Conservation (phyloP, 2,329 filamentous ascomycete species). For the Trichoderma sp. region DNA sequence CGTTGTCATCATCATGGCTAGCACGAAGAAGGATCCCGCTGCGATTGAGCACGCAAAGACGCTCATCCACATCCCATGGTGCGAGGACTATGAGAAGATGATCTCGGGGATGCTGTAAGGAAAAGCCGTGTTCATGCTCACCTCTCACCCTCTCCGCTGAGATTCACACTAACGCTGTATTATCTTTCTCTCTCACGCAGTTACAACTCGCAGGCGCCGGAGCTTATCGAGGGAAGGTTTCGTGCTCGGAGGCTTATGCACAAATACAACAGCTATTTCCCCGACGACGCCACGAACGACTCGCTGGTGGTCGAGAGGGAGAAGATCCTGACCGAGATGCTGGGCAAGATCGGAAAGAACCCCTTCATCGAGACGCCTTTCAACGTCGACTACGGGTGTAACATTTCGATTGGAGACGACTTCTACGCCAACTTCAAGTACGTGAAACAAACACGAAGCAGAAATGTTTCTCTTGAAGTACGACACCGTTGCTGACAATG, state of each 20-base stretch:
- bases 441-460: background rate
- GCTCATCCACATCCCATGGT: conserved; percentile 56
- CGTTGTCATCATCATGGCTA: conserved; percentile 34
- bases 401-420: conserved; percentile 61
- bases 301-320: conserved; percentile 46
- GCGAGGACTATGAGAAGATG: conserved; percentile 66
- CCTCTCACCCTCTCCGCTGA: background rate
- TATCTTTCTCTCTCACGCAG: conserved; percentile 37
- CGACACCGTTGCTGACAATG: background rate
- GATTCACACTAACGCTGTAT: background rate
- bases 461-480: too few relatives aligned
- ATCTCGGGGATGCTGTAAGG: conserved; percentile 63
- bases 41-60: conserved; percentile 51
- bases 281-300: conserved; percentile 49
- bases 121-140: background rate
- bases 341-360: conserved; percentile 55
- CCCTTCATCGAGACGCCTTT: conserved; percentile 64
- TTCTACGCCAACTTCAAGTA: conserved; percentile 62
- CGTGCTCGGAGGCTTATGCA: conserved; percentile 57
- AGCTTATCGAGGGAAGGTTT: conserved; percentile 55
- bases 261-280: conserved; percentile 61
- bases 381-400: conserved; percentile 66
- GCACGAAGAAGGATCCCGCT: conserved; percentile 43
- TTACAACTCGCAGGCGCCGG: conserved; percentile 53
- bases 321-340: conserved; percentile 51